These are phyloP conservation scores for Apiotrichum porosum DNA, from an alignment of 1,284 basidiomycete genomes.

Conservation along the genomic window DNA sequence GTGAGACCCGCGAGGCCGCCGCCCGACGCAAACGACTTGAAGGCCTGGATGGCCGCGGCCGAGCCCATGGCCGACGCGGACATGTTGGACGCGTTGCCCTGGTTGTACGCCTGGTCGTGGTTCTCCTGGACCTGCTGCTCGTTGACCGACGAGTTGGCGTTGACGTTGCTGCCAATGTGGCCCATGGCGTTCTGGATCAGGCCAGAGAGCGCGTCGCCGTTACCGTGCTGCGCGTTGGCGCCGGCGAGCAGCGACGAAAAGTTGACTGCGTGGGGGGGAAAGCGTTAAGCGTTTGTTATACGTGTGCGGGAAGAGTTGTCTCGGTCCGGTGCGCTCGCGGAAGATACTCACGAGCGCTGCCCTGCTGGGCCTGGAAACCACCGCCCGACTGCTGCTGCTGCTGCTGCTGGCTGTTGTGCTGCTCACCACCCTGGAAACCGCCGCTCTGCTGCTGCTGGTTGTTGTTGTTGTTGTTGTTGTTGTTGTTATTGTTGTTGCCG, in stretches of 20 bases:
- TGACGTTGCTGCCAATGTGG: constrained; percentile 36
- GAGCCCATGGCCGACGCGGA: constrained; percentile 59
- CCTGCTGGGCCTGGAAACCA: not conserved
- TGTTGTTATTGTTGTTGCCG: too few species aligned
- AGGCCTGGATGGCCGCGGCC: constrained; percentile 68
- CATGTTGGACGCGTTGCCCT: constrained; percentile 54
- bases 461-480: too few species aligned
- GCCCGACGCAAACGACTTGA: constrained; percentile 55
- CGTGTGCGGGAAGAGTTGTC: not conserved
- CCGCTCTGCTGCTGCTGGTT: constrained; percentile 11
- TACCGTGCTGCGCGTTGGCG: constrained; percentile 39
- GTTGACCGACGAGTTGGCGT: constrained; percentile 42
- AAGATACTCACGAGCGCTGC: constrained; percentile 5
- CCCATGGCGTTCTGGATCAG: constrained; percentile 35
- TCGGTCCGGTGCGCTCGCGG: not conserved
- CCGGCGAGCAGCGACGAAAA: constrained; percentile 33
- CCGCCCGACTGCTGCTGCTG: constrained; percentile 9
- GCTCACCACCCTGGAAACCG: too few species aligned
- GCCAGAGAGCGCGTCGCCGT: constrained; percentile 34
- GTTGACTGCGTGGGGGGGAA: constrained; percentile 36
- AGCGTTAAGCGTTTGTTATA: too few species aligned
- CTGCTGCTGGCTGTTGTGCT: constrained; percentile 7
- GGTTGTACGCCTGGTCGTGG: constrained; percentile 53
- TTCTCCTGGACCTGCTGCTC: constrained; percentile 60
- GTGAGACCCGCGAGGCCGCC: too few species aligned